Percentiles rank a stretch among this genome's conserved stretches.
These are phyloP conservation scores for Pestalotiopsis sp. DNA, from an alignment of 2,329 filamentous ascomycete genomes.

Conservation along the genomic window DNA sequence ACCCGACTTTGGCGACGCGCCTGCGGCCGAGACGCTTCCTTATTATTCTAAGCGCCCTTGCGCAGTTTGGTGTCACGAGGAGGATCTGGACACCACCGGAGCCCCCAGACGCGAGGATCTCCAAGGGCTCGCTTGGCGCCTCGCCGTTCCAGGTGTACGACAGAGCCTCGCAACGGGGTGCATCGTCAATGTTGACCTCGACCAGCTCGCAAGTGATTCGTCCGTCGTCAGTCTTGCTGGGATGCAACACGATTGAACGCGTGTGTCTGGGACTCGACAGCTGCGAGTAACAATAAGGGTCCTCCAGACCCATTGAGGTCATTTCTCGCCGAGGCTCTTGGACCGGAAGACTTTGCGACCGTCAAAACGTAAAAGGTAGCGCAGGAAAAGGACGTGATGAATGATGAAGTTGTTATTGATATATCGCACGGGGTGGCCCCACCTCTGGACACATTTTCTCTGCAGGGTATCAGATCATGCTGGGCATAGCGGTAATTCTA, in stretches of 20 bases:
- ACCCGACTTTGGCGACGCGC: not conserved
- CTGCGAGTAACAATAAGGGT: not conserved
- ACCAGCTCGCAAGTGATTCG: not conserved
- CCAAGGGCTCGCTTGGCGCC: not conserved
- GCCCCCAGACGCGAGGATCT: not conserved
- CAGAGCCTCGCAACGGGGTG: not conserved
- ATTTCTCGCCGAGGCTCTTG: not conserved
- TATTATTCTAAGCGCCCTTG: not conserved
- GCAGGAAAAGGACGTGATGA: too few species aligned
- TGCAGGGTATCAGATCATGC: too few species aligned
- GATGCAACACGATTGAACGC: not conserved
- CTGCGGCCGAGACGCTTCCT: not conserved
- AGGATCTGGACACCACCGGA: not conserved
- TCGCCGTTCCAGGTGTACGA: not conserved
- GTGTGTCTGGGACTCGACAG: not conserved
- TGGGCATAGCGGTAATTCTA: too few species aligned
- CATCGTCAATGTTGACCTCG: not conserved
- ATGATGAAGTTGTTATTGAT: too few species aligned
- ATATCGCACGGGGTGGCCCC: too few species aligned
- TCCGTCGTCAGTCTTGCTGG: not conserved
- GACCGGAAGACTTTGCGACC: too few species aligned
- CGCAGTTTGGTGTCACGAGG: not conserved
- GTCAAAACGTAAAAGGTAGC: too few species aligned
- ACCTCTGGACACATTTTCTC: too few species aligned
- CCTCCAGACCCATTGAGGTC: not conserved